These are phyloP conservation scores for Pterocarpus santalinus DNA, from an alignment of 306 rosid species.

Conservation along the genomic window DNA sequence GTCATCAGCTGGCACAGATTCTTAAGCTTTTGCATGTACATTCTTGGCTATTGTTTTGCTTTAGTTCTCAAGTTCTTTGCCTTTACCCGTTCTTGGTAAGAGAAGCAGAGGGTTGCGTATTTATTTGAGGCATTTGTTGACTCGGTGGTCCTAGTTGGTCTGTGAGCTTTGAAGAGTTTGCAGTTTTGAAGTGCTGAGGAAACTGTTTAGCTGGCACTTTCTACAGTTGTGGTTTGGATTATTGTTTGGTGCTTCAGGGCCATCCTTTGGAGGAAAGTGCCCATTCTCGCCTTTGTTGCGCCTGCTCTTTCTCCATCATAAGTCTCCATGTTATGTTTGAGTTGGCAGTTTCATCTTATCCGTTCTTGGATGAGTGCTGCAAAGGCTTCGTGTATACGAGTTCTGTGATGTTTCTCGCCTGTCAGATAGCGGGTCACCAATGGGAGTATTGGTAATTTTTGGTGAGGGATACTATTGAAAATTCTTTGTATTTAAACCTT, in stretches of 20 bases:
- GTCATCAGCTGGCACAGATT: conserved; percentile 68
- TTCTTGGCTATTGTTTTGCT: conserved; percentile 37
- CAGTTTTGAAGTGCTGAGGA: conserved; percentile 52
- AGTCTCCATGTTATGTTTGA: too few relatives aligned
- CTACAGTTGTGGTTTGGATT: too few relatives aligned
- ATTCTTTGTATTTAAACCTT: too few relatives aligned
- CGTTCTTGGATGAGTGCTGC: too few relatives aligned
- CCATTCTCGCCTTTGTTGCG: conserved; percentile 24
- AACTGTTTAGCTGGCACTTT: too few relatives aligned
- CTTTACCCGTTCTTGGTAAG: conserved; percentile 54
- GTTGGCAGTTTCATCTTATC: too few relatives aligned
- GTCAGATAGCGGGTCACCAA: too few relatives aligned
- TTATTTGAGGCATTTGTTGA: conserved; percentile 59
- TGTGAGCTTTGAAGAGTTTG: conserved; percentile 48
- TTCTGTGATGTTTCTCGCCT: too few relatives aligned
- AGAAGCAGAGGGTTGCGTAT: conserved; percentile 54
- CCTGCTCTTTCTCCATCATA: background rate
- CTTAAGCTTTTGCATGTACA: conserved; percentile 54
- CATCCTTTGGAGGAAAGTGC: conserved; percentile 39
- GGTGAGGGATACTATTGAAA: too few relatives aligned
- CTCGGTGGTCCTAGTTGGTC: conserved; percentile 52
- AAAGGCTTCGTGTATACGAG: too few relatives aligned
- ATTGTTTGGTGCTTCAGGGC: conserved; percentile 40
- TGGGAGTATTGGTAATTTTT: too few relatives aligned
- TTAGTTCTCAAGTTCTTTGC: conserved; percentile 39